A percentile compares a stretch with the other conserved stretches of the same genome.
These are phyloP conservation scores for Gracilaria gracilis DNA, from an alignment of 23 red algal species.

Conservation along the genomic window DNA sequence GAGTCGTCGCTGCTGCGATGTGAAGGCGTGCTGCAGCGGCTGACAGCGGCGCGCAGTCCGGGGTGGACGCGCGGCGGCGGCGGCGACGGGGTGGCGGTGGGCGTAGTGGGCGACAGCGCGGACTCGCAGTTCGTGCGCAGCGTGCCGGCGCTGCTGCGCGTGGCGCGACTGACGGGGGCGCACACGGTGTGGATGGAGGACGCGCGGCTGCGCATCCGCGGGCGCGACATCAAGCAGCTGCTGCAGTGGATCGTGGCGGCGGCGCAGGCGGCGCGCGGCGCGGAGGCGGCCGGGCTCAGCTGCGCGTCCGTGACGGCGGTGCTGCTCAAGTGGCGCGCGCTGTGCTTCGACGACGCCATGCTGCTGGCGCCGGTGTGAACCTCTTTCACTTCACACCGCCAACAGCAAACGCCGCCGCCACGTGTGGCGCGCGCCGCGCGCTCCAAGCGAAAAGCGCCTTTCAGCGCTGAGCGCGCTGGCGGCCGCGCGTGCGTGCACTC, in stretches of 20 bases:
- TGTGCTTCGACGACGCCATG: neutral
- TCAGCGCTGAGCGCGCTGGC: too few species aligned
- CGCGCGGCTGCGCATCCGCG: neutral
- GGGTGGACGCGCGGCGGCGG: neutral
- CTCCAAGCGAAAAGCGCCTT: too few species aligned
- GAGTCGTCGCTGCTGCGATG: neutral
- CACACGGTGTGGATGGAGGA: constrained; percentile 1
- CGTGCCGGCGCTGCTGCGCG: neutral
- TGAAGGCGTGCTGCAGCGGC: neutral
- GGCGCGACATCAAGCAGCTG: neutral
- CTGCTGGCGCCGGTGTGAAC: neutral
- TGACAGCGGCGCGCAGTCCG: neutral
- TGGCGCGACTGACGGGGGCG: neutral
- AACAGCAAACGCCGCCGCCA: neutral
- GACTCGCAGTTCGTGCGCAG: neutral
- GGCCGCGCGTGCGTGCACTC: too few species aligned
- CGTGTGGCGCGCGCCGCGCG: neutral
- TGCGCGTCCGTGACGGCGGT: neutral
- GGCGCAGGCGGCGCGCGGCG: neutral
- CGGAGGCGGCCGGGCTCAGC: neutral
- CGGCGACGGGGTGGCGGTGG: neutral
- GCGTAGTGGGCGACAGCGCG: neutral
- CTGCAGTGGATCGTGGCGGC: neutral
- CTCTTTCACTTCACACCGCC: too few species aligned
- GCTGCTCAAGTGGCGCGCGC: neutral